phyloP scores from a whole-genome alignment of 306 rosid genomes.

The Delonix regia region DNA sequence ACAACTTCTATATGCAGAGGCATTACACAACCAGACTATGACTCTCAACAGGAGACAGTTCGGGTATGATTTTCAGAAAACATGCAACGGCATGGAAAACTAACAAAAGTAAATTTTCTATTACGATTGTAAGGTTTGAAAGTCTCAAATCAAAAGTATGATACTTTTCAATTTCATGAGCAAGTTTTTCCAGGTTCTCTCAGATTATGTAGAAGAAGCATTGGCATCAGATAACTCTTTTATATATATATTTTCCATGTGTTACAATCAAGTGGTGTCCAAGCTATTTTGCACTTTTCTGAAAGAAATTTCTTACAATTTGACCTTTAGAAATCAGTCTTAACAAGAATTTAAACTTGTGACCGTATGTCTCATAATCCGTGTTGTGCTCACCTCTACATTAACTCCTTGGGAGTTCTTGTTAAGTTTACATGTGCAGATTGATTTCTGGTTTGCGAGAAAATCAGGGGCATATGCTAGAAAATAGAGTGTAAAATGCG shows the following conservation, averaged over 20 bases:
- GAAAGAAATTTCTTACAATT: too few species aligned
- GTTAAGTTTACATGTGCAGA: not conserved
- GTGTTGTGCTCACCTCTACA: not conserved
- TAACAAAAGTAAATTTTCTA: not conserved
- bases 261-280: too few species aligned
- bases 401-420: not conserved
- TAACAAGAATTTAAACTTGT: too few species aligned
- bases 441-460: constrained; percentile 7
- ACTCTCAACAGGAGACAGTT: not conserved
- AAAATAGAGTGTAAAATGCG: constrained; percentile 25
- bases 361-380: too few species aligned
- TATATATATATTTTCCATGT: not conserved
- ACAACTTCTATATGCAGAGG: not conserved
- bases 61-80: not conserved
- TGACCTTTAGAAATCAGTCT: too few species aligned
- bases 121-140: not conserved
- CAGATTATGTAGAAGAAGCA: not conserved
- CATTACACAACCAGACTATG: not conserved
- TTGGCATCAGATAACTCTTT: not conserved
- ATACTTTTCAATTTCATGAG: too few species aligned
- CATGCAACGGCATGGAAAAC: not conserved
- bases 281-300: too few species aligned
- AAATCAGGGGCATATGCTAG: constrained; percentile 13
- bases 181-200: too few species aligned
- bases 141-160: not conserved